A percentile compares a stretch with the other conserved stretches of the same genome.
phyloP scores from a whole-genome alignment of 2,329 filamentous ascomycete species.

The Arthrobotrys pseudoclavata region DNA sequence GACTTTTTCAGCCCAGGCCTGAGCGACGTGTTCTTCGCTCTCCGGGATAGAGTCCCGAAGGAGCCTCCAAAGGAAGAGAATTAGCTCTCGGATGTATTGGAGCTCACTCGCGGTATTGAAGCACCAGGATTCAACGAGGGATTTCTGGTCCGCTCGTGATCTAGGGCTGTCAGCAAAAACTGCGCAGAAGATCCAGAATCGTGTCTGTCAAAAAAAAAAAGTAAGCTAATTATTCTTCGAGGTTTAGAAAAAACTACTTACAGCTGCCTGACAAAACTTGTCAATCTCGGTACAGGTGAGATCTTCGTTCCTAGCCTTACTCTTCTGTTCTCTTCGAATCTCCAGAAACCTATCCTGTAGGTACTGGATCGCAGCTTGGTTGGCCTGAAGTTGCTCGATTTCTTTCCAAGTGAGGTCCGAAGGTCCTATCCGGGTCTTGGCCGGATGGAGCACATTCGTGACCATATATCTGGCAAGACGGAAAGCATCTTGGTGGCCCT shows the following conservation, averaged over 20 bases:
- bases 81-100: slow-evolving; percentile 55
- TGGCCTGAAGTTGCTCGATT: slow-evolving; percentile 52
- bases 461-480: slow-evolving; percentile 55
- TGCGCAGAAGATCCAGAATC: slow-evolving; percentile 55
- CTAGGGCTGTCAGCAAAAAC: slow-evolving; percentile 54
- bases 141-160: slow-evolving; percentile 57
- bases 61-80: slow-evolving; percentile 55
- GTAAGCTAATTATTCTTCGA: background rate
- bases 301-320: slow-evolving; percentile 48
- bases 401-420: slow-evolving; percentile 49
- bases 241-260: slow-evolving; percentile 34
- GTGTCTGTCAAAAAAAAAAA: slow-evolving; percentile 12
- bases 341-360: slow-evolving; percentile 53
- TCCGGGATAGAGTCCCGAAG: slow-evolving; percentile 47
- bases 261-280: slow-evolving; percentile 56
- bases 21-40: slow-evolving; percentile 49
- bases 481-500: slow-evolving; percentile 53
- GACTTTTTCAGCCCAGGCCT: slow-evolving; percentile 52
- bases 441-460: slow-evolving; percentile 49
- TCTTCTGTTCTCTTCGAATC: slow-evolving; percentile 44
- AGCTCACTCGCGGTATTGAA: slow-evolving; percentile 56
- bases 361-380: slow-evolving; percentile 51
- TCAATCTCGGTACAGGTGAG: slow-evolving; percentile 47
- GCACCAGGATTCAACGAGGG: slow-evolving; percentile 59
- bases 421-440: slow-evolving; percentile 27